Base-by-base conservation (phyloP, 257 asterid genomes). In the Ligustrum vulgare region DNA sequence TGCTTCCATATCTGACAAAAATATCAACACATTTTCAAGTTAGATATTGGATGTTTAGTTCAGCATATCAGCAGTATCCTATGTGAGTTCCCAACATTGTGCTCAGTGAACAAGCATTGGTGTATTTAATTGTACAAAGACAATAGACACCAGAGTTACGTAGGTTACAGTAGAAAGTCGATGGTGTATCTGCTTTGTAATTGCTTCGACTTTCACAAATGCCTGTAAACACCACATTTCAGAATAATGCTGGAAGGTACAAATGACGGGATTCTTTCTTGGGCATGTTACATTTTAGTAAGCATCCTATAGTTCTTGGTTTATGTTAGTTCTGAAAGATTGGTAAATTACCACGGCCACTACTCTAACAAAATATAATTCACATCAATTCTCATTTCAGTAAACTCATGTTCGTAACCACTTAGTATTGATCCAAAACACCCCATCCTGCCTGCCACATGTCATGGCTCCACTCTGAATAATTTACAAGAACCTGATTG, bases 1-100 rank as follows among this genome's bases (percentile, higher is more conserved):
- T 73, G 78, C 73, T 82, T 47, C 88, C 96, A 51, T 93, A 93
- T 80, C 98, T 93, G 83, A 58, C 5, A 67, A 67, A 34, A 25
- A n/a, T 54, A 81, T 34, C 10, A 62, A 23, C 60, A 23, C 35
- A 11, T 60, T 60, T 58, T 37, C 78, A 41, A 67, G 67, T 75
- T 60, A 74, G 74, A 72, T 64, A 41, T 33, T 70, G 62, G 23
- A 62, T 33, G 31, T 31, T 51, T 13, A 49, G 36, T 37, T 31
- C 67, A 71, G 33, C 39, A 73, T 6, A 54, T 35, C 35, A 62
- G 56, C 43, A 60, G 67, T 25, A 9, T 23, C 18, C 67, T 60
- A 34, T 25, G 25, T 10, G 33, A 60, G 67, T 25, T 60, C 67
- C 63, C 18, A 10, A 60, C n/a, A 11, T 25, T 60, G 33, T 25